Percentiles rank a stretch among this genome's conserved stretches.
These are phyloP conservation scores for Sphenostylis stenocarpa DNA, from an alignment of 306 rosid genomes.

Conservation along the genomic window DNA sequence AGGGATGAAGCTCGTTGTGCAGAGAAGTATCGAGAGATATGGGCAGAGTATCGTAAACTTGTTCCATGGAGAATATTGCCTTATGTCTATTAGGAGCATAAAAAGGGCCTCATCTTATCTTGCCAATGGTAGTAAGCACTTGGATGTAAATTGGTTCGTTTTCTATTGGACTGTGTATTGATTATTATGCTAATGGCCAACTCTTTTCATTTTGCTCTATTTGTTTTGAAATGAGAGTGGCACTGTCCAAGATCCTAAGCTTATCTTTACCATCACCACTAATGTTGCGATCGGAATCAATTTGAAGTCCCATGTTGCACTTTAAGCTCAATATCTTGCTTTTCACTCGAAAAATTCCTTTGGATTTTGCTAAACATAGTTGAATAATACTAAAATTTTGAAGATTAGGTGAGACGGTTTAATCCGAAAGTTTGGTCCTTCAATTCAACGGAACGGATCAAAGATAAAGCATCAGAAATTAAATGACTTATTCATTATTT, in stretches of 20 bases:
- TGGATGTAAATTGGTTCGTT: background rate
- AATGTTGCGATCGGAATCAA: no score
- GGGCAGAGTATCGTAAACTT: conserved; percentile 68
- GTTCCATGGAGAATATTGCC: conserved; percentile 99
- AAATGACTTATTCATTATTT: no score
- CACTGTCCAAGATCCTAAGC: background rate
- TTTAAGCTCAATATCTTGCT: no score
- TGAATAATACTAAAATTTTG: no score
- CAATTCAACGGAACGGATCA: no score
- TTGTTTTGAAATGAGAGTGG: background rate
- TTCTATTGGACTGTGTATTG: background rate
- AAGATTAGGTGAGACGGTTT: no score
- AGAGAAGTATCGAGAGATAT: conserved; percentile 78
- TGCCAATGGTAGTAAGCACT: background rate
- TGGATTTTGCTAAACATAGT: no score
- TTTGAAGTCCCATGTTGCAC: no score
- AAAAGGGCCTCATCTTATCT: background rate
- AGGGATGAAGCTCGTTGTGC: conserved; percentile 96
- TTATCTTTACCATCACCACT: background rate
- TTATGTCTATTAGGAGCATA: conserved; percentile 36
- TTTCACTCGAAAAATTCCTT: no score
- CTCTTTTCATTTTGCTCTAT: background rate
- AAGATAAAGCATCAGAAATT: no score
- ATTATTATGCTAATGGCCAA: background rate
- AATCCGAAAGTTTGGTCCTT: no score